Evolutionary conservation across 148 eudicot genomes (phyloP).

Genomic region (Fagopyrum esculentum): DNA sequence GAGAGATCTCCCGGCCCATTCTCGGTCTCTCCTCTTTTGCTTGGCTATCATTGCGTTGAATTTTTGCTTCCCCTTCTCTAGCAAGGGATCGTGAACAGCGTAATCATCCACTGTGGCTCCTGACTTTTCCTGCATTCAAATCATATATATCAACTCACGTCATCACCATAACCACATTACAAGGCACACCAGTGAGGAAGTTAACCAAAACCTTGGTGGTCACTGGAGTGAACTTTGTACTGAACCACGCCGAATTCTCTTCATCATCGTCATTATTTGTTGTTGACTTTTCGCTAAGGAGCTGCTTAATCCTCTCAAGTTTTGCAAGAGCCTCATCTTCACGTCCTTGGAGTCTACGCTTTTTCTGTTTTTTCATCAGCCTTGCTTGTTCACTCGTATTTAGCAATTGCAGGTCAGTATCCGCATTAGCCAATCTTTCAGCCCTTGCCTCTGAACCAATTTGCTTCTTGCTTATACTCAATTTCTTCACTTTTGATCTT

Average conservation of each 20-base stretch:
- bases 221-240: constrained; percentile 36
- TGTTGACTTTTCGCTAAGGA: constrained; percentile 32
- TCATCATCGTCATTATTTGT: constrained; percentile 37
- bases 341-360: constrained; percentile 79
- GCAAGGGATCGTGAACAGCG: constrained; percentile 74
- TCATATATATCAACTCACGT: neutral
- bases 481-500: constrained; percentile 53
- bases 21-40: constrained; percentile 77
- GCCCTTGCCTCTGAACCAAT: constrained; percentile 91
- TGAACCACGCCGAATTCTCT: constrained; percentile 63
- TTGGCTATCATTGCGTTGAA: constrained; percentile 86
- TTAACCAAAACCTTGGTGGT: neutral
- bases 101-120: constrained; percentile 76
- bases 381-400: constrained; percentile 59
- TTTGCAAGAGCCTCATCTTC: constrained; percentile 86
- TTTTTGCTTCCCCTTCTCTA: constrained; percentile 91
- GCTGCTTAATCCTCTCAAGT: constrained; percentile 61
- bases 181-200: neutral
- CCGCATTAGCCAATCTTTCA: constrained; percentile 74
- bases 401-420: constrained; percentile 68
- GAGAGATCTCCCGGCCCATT: constrained; percentile 97
- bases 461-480: constrained; percentile 78
- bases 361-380: constrained; percentile 74
- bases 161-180: neutral
- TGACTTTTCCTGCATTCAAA: constrained; percentile 59